Evolutionary conservation across 805 yeast genomes (phyloP).

Genomic region (Tetrapisispora taiwanensis): DNA sequence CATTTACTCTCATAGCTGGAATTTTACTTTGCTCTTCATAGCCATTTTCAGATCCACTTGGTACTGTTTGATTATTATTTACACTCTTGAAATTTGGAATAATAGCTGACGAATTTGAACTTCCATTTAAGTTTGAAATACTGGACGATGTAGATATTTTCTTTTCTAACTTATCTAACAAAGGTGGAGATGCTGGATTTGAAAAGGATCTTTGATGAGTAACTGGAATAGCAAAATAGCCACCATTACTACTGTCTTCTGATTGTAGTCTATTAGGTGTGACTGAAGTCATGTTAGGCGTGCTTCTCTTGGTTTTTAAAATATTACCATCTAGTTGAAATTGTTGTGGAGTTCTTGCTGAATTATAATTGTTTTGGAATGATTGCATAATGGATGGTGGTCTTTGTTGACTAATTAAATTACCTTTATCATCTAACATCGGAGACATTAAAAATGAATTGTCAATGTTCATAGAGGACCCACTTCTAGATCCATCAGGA

Average conservation of each 20-base stretch:
- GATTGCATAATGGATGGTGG: slow-evolving; percentile 3
- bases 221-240: slow-evolving; percentile 30
- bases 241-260: slow-evolving; percentile 25
- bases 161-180: slow-evolving; percentile 7
- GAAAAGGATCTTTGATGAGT: slow-evolving; percentile 6
- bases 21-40: slow-evolving; percentile 1
- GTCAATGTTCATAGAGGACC: background rate
- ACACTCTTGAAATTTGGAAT: background rate
- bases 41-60: background rate
- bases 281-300: slow-evolving; percentile 10
- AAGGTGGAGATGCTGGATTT: background rate
- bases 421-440: slow-evolving; percentile 31
- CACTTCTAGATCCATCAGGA: background rate
- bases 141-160: slow-evolving; percentile 3
- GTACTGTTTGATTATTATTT: background rate
- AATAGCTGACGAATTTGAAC: background rate
- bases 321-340: background rate
- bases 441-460: slow-evolving; percentile 27
- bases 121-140: background rate
- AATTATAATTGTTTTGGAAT: background rate
- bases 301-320: background rate
- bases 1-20: slow-evolving; percentile 16
- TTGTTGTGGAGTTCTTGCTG: slow-evolving; percentile 2
- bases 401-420: slow-evolving; percentile 15
- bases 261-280: slow-evolving; percentile 21